Evolutionary conservation across 2,329 filamentous ascomycete species (phyloP).

Genomic region (Plectosphaerella plurivora): DNA sequence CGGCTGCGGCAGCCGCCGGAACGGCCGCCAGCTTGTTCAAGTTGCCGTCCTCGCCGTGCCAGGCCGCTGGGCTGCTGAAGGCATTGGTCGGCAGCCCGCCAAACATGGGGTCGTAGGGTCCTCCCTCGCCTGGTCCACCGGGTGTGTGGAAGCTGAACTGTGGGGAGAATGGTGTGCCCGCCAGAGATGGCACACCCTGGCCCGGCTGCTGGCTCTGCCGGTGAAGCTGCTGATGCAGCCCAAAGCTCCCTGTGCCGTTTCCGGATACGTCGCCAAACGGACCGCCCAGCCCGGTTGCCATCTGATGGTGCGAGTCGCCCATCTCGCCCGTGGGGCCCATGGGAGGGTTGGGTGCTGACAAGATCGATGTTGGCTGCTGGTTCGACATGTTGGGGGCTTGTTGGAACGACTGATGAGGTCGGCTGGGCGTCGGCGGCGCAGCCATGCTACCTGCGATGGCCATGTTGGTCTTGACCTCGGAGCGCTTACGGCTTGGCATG

Average conservation of each 20-base stretch:
- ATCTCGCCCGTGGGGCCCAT: constrained; percentile 28
- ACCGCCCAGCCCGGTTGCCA: constrained; percentile 25
- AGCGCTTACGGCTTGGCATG: constrained; percentile 30
- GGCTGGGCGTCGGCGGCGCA: constrained; percentile 18
- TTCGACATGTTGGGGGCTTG: constrained; percentile 15
- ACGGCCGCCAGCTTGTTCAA: not conserved
- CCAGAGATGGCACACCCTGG: constrained; percentile 23
- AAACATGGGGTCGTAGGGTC: constrained; percentile 57
- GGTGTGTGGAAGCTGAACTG: constrained; percentile 34
- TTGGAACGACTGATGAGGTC: constrained; percentile 31
- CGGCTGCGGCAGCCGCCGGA: not conserved
- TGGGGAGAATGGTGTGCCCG: constrained; percentile 33
- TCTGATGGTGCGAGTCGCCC: constrained; percentile 20
- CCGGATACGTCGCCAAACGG: constrained; percentile 28
- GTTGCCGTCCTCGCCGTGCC: constrained; percentile 37
- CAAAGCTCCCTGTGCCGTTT: constrained; percentile 31
- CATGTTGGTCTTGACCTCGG: constrained; percentile 31
- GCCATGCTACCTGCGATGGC: constrained; percentile 26
- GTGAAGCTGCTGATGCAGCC: constrained; percentile 19
- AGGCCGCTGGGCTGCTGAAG: constrained; percentile 47
- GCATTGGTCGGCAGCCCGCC: constrained; percentile 48
- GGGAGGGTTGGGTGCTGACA: constrained; percentile 30
- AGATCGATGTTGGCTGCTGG: constrained; percentile 32
- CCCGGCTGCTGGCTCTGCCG: constrained; percentile 8
- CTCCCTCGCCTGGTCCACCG: constrained; percentile 24